A percentile compares a stretch with the other conserved stretches of the same genome.
Evolutionary conservation across 208 protist species (phyloP).

Genomic region (Trypanosomatidae sp.): DNA sequence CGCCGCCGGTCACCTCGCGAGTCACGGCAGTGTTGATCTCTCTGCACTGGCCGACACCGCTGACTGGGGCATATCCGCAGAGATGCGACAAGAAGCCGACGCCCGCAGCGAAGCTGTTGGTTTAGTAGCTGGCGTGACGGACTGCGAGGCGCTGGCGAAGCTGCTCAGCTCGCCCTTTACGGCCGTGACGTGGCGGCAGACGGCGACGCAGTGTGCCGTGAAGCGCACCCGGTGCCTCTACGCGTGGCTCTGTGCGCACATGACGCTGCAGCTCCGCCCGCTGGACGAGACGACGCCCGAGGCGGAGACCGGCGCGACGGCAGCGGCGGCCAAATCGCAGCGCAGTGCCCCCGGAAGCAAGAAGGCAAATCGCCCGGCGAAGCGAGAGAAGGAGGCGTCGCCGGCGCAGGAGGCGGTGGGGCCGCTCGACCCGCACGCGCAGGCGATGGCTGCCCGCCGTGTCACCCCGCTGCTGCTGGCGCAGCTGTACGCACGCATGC

Average conservation of each 20-base stretch:
- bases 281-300: no score
- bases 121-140: constrained; percentile 6
- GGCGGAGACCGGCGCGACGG: no score
- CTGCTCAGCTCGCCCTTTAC: constrained; percentile 45
- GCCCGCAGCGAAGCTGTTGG: constrained; percentile 27
- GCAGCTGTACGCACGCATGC: constrained; percentile 59
- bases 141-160: constrained; percentile 26
- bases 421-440: constrained; percentile 37
- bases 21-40: no score
- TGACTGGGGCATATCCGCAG: no score
- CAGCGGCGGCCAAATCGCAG: no score
- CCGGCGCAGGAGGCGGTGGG: constrained; percentile 12
- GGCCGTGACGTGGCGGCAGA: constrained; percentile 65
- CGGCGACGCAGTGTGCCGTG: constrained; percentile 44
- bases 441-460: no score
- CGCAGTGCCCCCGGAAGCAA: no score
- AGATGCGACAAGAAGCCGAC: constrained; percentile 47
- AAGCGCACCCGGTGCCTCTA: constrained; percentile 69
- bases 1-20: no score
- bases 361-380: not conserved
- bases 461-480: no score
- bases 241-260: constrained; percentile 61
- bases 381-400: constrained; percentile 15
- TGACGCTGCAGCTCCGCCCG: constrained; percentile 37
- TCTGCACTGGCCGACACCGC: no score